Conservation (phyloP, 2,329 filamentous ascomycete species). For the Pseudohalonectria lignicola region DNA sequence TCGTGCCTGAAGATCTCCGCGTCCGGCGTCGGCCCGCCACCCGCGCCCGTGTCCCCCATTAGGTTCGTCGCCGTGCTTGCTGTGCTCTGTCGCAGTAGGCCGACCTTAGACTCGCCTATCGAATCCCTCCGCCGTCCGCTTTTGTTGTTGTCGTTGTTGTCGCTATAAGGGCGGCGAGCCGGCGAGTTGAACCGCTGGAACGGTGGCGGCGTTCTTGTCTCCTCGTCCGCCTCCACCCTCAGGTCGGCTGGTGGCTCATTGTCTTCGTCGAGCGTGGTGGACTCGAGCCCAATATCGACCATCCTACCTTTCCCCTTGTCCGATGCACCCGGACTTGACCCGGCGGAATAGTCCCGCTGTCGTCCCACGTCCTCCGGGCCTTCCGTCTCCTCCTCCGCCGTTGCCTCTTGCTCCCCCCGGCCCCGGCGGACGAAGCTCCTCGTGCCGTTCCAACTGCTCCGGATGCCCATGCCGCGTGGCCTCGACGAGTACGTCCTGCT, state of each 20-base stretch:
- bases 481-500: constrained; percentile 32
- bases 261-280: constrained; percentile 41
- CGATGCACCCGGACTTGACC: too few species aligned
- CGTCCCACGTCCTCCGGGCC: constrained; percentile 15
- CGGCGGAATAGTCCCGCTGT: too few species aligned
- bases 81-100: constrained; percentile 26
- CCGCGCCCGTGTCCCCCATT: constrained; percentile 17
- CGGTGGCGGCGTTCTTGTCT: constrained; percentile 42
- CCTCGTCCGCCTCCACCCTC: constrained; percentile 38
- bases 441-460: constrained; percentile 53
- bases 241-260: constrained; percentile 44
- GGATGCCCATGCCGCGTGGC: constrained; percentile 40
- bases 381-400: constrained; percentile 18
- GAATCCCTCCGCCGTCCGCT: constrained; percentile 30
- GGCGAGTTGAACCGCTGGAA: constrained; percentile 41
- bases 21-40: constrained; percentile 42
- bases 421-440: constrained; percentile 25
- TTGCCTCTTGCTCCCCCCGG: constrained; percentile 7
- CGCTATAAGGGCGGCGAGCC: neutral
- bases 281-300: constrained; percentile 79
- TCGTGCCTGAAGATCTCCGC: constrained; percentile 73
- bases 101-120: constrained; percentile 37
- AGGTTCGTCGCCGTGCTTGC: constrained; percentile 22
- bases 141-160: too few species aligned
- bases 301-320: constrained; percentile 49